A percentile compares a stretch with the other conserved stretches of the same genome.
Conservation (phyloP, 129 eudicot species). For the Lonicera japonica region DNA sequence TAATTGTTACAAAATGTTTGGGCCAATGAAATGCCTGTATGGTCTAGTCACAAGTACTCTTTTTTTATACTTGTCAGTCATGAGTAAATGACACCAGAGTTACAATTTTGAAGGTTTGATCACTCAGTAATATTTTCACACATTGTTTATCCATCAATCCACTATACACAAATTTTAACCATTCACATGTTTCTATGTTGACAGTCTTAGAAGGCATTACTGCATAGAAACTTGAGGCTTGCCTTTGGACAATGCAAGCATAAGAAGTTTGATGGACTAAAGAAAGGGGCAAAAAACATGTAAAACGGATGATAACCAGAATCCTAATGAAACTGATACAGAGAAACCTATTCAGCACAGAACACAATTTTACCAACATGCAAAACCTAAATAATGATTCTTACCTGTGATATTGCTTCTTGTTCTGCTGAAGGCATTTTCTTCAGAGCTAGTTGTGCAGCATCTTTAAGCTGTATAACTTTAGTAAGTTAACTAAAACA, state of each 20-base stretch:
- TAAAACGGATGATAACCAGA: background rate
- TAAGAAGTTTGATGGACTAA: too few species aligned
- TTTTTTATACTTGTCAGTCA: background rate
- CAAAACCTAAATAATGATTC: slow-evolving; percentile 13
- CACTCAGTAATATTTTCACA: too few species aligned
- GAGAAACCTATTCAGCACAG: background rate
- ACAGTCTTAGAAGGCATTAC: too few species aligned
- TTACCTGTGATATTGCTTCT: slow-evolving; percentile 93
- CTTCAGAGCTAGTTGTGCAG: slow-evolving; percentile 92
- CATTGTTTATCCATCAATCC: too few species aligned
- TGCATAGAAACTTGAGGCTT: too few species aligned
- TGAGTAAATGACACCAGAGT: background rate
- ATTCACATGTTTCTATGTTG: too few species aligned
- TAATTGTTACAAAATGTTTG: too few species aligned
- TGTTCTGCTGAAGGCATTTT: slow-evolving; percentile 96
- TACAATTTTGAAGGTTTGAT: background rate
- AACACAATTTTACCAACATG: background rate
- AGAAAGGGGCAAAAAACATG: background rate
- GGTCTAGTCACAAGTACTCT: too few species aligned
- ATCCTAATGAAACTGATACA: background rate
- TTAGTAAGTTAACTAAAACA: background rate
- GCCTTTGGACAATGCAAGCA: too few species aligned
- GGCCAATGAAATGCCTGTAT: too few species aligned
- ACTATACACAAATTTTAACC: too few species aligned
- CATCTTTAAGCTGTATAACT: slow-evolving; percentile 71